Evolutionary conservation across 208 protist genomes (phyloP).

Genomic region (Crithidia sp.): DNA sequence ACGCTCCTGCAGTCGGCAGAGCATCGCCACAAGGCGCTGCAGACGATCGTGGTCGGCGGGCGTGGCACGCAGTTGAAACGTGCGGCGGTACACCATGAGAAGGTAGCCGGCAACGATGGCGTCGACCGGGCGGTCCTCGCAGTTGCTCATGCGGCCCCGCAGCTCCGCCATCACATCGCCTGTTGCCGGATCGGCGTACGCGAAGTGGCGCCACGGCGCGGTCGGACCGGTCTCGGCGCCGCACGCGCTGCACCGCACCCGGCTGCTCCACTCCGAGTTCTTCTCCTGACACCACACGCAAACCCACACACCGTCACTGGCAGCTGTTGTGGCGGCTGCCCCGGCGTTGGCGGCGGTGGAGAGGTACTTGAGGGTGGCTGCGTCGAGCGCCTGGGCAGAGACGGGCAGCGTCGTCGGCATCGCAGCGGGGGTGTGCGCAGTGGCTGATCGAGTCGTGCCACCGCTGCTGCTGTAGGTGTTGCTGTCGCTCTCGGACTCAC

Average conservation of each 20-base stretch:
- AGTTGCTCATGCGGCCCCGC: slow-evolving; percentile 69
- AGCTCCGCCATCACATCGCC: slow-evolving; percentile 75
- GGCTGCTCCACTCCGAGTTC: slow-evolving; percentile 70
- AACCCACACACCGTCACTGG: slow-evolving; percentile 60
- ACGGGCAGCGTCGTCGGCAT: slow-evolving; percentile 24
- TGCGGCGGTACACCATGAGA: slow-evolving; percentile 84
- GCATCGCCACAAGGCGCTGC: slow-evolving; percentile 54
- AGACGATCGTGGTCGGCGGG: slow-evolving; percentile 76
- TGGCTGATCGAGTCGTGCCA: neutral
- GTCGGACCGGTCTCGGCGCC: slow-evolving; percentile 79
- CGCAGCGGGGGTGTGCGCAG: neutral
- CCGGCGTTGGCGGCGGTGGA: slow-evolving; percentile 14
- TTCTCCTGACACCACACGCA: slow-evolving; percentile 88
- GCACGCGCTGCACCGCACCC: slow-evolving; percentile 74
- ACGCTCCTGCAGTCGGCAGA: slow-evolving; percentile 75
- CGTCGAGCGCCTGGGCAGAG: slow-evolving; percentile 24
- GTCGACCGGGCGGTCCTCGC: slow-evolving; percentile 60
- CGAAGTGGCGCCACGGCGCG: slow-evolving; percentile 78
- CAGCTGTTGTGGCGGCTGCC: neutral
- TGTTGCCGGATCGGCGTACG: slow-evolving; percentile 38
- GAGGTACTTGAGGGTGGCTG: slow-evolving; percentile 21
- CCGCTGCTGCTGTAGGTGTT: neutral
- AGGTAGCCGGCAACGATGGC: slow-evolving; percentile 80
- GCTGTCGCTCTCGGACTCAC: slow-evolving; percentile 19
- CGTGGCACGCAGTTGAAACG: slow-evolving; percentile 72